Evolutionary conservation across 1,284 basidiomycete species (phyloP).

Genomic region (Apiotrichum porosum): DNA sequence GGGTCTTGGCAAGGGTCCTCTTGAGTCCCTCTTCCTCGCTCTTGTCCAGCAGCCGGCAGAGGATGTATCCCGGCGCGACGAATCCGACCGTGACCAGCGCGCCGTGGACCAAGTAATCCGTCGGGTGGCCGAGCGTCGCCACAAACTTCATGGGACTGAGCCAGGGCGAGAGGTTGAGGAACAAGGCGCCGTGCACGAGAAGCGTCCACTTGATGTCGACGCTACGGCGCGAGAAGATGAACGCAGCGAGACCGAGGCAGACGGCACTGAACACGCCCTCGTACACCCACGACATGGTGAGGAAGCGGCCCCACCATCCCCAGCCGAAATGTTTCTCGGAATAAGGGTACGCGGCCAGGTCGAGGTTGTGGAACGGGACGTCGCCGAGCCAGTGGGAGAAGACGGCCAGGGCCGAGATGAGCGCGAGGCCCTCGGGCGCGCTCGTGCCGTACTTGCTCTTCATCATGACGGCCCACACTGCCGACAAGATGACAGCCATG

Average conservation of each 20-base stretch:
- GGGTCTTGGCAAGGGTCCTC: too few relatives aligned
- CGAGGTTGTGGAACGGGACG: constrained; percentile 1
- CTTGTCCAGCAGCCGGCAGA: background rate
- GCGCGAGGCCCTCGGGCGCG: background rate
- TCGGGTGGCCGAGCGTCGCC: background rate
- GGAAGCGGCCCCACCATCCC: background rate
- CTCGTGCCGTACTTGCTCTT: background rate
- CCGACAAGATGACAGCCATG: background rate
- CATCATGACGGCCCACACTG: background rate
- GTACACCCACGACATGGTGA: background rate
- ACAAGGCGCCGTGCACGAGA: background rate
- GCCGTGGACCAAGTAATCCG: background rate
- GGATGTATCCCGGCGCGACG: background rate
- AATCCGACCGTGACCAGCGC: background rate
- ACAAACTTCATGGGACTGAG: background rate
- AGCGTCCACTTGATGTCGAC: background rate
- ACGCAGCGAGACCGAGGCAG: background rate
- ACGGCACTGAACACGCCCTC: constrained; percentile 1
- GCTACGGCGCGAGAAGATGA: background rate
- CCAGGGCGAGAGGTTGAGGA: background rate
- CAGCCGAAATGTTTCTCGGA: background rate
- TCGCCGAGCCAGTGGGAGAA: constrained; percentile 4
- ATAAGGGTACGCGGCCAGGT: constrained; percentile 2
- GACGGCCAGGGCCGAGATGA: too few relatives aligned
- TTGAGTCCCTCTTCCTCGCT: background rate